These are phyloP conservation scores for Salvia rosmarinus DNA, from an alignment of 257 asterid species.

Conservation along the genomic window DNA sequence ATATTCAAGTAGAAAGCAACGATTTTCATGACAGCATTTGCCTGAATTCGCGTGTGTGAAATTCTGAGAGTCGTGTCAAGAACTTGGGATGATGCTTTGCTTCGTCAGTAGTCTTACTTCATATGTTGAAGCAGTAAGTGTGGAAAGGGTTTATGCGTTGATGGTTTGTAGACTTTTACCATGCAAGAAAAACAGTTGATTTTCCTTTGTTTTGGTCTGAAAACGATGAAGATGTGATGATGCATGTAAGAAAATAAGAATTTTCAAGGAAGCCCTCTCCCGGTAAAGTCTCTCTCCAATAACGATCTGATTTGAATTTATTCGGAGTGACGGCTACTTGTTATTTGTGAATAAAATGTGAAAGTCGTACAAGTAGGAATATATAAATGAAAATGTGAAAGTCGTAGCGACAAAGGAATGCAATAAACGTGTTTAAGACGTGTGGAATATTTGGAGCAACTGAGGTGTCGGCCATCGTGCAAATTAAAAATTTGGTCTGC, in stretches of 20 bases:
- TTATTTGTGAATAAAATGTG: not conserved
- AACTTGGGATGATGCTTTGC: not conserved
- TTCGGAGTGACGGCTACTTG: constrained; percentile 10
- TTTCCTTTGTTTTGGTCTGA: not conserved
- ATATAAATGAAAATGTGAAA: not conserved
- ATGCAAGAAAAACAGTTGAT: constrained; percentile 1
- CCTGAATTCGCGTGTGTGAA: not conserved
- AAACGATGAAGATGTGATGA: not conserved
- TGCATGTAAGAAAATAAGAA: constrained; percentile 9
- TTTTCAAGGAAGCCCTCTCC: not conserved
- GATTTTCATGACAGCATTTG: constrained; percentile 4
- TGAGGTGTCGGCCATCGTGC: constrained; percentile 19
- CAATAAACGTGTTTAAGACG: constrained; percentile 33
- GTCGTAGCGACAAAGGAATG: constrained; percentile 16
- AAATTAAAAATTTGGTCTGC: not conserved
- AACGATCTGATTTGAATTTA: not conserved
- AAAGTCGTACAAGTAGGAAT: not conserved
- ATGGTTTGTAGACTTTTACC: not conserved
- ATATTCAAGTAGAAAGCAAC: not conserved
- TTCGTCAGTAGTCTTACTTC: constrained; percentile 4
- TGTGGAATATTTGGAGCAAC: constrained; percentile 34
- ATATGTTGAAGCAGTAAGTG: constrained; percentile 3
- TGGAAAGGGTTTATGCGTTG: constrained; percentile 16
- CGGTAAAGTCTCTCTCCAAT: too few species aligned
- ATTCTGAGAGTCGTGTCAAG: not conserved